phyloP scores from a whole-genome alignment of 169 alveolate genomes.

The Plasmodium relictum region DNA sequence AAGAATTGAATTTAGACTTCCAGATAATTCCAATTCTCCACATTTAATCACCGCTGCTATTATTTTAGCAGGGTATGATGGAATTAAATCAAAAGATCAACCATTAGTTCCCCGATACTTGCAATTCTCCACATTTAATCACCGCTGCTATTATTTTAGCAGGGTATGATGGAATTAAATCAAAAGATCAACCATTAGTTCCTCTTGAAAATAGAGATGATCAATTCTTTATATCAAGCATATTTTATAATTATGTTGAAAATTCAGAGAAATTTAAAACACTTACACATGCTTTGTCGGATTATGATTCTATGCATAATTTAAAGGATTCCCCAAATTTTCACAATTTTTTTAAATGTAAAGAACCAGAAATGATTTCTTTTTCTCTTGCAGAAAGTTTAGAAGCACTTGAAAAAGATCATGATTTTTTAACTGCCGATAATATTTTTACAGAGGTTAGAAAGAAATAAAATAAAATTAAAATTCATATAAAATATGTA shows the following conservation, averaged over 20 bases:
- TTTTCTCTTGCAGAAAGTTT: constrained; percentile 61
- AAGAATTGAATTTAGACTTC: constrained; percentile 87
- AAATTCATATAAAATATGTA: neutral
- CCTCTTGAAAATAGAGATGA: constrained; percentile 56
- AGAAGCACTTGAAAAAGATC: constrained; percentile 72
- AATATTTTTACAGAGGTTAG: constrained; percentile 45
- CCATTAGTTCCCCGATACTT: constrained; percentile 80
- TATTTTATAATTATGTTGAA: constrained; percentile 37
- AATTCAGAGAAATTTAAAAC: constrained; percentile 20
- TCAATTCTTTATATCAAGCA: constrained; percentile 39
- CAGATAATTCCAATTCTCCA: constrained; percentile 82
- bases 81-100: constrained; percentile 78
- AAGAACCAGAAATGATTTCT: constrained; percentile 50
- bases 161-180: constrained; percentile 87
- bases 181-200: constrained; percentile 67
- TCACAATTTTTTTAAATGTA: constrained; percentile 34
- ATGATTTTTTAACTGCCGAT: constrained; percentile 42
- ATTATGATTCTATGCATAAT: constrained; percentile 18
- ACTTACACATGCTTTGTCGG: constrained; percentile 37
- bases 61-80: constrained; percentile 90
- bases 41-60: constrained; percentile 87
- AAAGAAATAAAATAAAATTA: neutral
- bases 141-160: constrained; percentile 88
- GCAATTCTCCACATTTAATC: constrained; percentile 85
- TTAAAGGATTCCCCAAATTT: constrained; percentile 27